Evolutionary conservation across 1,284 basidiomycete genomes (phyloP), one percentile per base, ranked within the genome.

Genomic region (Sanghuangporus baumii): DNA sequence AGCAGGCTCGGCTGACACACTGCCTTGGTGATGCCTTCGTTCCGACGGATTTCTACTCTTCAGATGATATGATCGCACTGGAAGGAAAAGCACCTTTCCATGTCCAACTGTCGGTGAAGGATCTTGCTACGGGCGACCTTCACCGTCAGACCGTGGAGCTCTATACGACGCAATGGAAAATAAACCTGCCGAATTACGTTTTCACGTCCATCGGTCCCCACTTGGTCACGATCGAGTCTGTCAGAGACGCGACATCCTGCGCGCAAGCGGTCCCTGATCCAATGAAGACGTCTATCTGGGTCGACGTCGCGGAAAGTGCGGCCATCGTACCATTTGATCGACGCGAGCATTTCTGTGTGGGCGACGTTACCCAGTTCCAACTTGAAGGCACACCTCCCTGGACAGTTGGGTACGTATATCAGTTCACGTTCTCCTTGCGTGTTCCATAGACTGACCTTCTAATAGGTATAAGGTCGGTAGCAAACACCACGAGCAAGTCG

Each of bases 331-430:
- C 95, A 0, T 86, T 94, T 66, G 89, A 91, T 67, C 79, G 88
- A 51, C 82, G 87, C 57, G 80, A 81, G 66, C 89, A 98, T 73
- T 89, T 91, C 68, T 99, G 96, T 74, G 90, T 94, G 8, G 96
- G 96, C 31, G 96, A 98, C 69, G 81, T 86, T 55, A 83, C 93
- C 9, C 93, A 94, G 67, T 98, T 96, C 80, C 87, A 96, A 70
- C 79, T 99, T 18, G 94, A 98, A 75, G 96, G 96, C 58, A 92
- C 87, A 54, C 88, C 96, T n/a, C 96, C 96, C 1, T 99, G 96
- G 95, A 89, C 87, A 5, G 87, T 99, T 62, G 87, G 88, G 87
- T 95, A 69, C 60, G 85, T 77, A 12, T 47, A 8, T n/a, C 43
- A 47, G 46, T 12, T 38, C 46, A 48, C 56, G 14, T 36, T 59